Base-by-base conservation (phyloP, 345 rosid species). In the Citrus hindsii region DNA sequence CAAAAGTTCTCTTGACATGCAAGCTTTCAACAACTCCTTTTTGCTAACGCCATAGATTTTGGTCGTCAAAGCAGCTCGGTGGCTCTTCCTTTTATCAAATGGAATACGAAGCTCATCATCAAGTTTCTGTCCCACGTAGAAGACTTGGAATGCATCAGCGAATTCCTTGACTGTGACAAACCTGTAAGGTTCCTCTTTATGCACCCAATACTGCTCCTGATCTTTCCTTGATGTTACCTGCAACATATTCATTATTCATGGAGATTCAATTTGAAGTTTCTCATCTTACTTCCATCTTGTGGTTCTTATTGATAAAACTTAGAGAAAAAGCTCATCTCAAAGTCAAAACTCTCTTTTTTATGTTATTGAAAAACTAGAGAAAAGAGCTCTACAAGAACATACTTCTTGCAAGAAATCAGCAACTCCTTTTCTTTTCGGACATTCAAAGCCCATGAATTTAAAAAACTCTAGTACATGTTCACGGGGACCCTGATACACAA, bases 161-260 rank as follows among this genome's bases (percentile, higher is more conserved):
- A 87, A 85, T 78, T 85, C 85, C 61, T 76, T 61, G 56, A 77
- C 88, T 10, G 78, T 64, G 38, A 85, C 77, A 81, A 79, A 87
- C 69, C 67, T 55, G 76, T 87, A 83, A 51, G 88, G 84, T 67
- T 80, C 83, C 53, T 85, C 78, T 67, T 28, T 76, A 9, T 38
- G 64, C 10, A 71, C 82, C 89, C 86, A 86, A 27, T 86, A 86
- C 69, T 81, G 86, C 58, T 71, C 53, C 40, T 86, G 87, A 81
- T 86, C 89, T 62, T 86, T 86, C 74, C 32, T 86, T 4, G 89
- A 87, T 63, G 87, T 87, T 62, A 87, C 89, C 89, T 86, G 64
- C 35, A 63, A 65, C 35, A 13, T 33, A 42, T 16, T 18, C n/a
- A 35, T 63, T n/a, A 30, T 16, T 71, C n/a, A 58, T 4, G 28